Base-by-base conservation (phyloP, 257 asterid species). In the Solanum rostratum region DNA sequence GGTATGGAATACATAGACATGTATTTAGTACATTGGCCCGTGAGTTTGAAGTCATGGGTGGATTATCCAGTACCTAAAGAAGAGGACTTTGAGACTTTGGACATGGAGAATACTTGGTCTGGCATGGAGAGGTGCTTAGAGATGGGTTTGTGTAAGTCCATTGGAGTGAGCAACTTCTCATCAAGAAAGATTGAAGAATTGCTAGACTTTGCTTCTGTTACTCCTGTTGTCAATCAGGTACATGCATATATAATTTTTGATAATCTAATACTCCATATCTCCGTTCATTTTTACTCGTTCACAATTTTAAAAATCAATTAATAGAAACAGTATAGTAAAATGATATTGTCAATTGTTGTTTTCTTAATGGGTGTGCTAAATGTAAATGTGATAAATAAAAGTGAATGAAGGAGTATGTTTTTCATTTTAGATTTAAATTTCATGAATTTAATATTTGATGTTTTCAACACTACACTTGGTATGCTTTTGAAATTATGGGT, bases 11-110 rank as follows among this genome's bases (percentile, higher is more conserved):
- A 95, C 80, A 16, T 95, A 24, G 98, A 95, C 92, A 86, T 94
- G 93, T 95, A 91, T 80, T 84, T 95, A 86, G 97, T 95, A 82
- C 99, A 95, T 79, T 95, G 99, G 99, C 99, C 99, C 5, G 93
- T 95, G 88, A 89, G 59, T 18, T 59, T 95, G 90, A 94, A 92
- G 92, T 87, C 93, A 20, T 92, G 98, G 92, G 95, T 84, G 2
- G n/a, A 24, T 53, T 83, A 87, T 20, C 95, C 97, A 13, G 63
- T 93, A 50, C 98, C 98, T 0, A 54, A 53, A 12, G 97, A 91
- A 73, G 94, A 92, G 19, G 98, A 94, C 5, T 93, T 91, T 83
- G 95, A 91, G 73, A 12, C 19, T 12, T 85, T 95, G 3, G 95
- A 93, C 76, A 62, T 94, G 52, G 92, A 90, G 83, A 62, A 84